Conservation (phyloP, 2,329 filamentous ascomycete genomes). For the Bipolaris gigantea region DNA sequence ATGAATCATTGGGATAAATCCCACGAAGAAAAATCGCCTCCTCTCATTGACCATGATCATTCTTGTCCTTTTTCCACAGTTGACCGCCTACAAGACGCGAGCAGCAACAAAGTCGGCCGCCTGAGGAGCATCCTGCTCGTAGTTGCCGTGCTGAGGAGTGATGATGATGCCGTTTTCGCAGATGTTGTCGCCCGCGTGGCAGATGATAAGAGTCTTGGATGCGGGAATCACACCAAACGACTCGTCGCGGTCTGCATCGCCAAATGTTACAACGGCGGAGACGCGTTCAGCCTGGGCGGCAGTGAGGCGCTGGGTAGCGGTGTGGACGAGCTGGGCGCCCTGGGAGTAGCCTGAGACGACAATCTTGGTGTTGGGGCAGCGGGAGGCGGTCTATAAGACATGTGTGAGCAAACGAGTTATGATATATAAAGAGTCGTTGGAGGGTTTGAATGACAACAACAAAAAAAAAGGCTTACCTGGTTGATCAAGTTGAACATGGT, state of each 20-base stretch:
- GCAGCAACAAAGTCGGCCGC: conserved; percentile 30
- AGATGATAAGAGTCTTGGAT: conserved; percentile 41
- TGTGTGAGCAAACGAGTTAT: neutral
- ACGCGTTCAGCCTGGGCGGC: conserved; percentile 26
- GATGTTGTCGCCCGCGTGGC: conserved; percentile 43
- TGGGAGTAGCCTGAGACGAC: conserved; percentile 41
- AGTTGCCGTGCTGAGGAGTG: conserved; percentile 29
- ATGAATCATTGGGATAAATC: too few relatives aligned
- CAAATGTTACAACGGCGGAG: conserved; percentile 42
- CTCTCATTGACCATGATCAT: too few relatives aligned
- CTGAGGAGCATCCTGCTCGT: conserved; percentile 28
- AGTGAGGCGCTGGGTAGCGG: conserved; percentile 42
- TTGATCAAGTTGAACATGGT: conserved; percentile 48
- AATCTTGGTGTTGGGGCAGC: conserved; percentile 37
- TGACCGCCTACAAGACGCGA: conserved; percentile 3
- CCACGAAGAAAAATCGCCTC: too few relatives aligned
- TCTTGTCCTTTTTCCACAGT: too few relatives aligned
- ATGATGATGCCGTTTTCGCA: conserved; percentile 33
- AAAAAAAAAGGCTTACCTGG: conserved; percentile 41
- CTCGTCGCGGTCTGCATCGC: conserved; percentile 41
- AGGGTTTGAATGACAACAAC: too few relatives aligned
- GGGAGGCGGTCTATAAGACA: conserved; percentile 17
- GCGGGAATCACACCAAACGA: conserved; percentile 32
- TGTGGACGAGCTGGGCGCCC: conserved; percentile 50
- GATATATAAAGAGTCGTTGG: too few relatives aligned